A percentile compares a stretch with the other conserved stretches of the same genome.
Conservation (phyloP, 2,329 filamentous ascomycete genomes). For the Myriangium duriaei region DNA sequence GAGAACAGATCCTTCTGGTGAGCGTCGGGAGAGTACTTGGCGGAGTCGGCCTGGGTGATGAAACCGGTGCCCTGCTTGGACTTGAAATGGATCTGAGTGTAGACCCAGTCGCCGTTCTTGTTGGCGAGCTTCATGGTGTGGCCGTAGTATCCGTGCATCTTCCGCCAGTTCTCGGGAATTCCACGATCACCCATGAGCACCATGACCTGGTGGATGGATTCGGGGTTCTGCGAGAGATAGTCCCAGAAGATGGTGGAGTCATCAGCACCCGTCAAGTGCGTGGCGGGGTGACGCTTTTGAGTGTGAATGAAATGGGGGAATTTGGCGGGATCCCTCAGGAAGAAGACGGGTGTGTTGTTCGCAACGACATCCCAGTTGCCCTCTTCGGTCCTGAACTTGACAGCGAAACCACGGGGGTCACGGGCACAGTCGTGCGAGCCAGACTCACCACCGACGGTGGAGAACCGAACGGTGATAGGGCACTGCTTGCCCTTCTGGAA, state of each 20-base stretch:
- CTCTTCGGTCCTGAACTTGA: constrained; percentile 62
- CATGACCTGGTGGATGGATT: constrained; percentile 42
- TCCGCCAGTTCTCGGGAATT: constrained; percentile 42
- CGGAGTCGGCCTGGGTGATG: constrained; percentile 40
- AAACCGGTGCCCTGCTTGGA: constrained; percentile 38
- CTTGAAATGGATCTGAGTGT: constrained; percentile 42
- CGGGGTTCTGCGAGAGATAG: constrained; percentile 41
- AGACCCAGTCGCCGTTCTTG: constrained; percentile 41
- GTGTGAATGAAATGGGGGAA: constrained; percentile 64
- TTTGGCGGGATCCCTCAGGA: constrained; percentile 58
- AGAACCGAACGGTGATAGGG: constrained; percentile 56
- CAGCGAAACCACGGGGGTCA: constrained; percentile 59
- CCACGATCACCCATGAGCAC: constrained; percentile 43
- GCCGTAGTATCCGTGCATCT: constrained; percentile 43
- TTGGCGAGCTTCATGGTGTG: constrained; percentile 44
- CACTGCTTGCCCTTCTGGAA: constrained; percentile 56
- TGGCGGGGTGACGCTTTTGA: constrained; percentile 61
- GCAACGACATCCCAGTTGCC: constrained; percentile 65
- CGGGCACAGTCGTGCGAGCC: constrained; percentile 60
- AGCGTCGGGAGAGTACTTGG: constrained; percentile 39
- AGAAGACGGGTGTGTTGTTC: constrained; percentile 66
- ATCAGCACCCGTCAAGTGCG: constrained; percentile 53
- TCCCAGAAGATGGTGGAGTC: constrained; percentile 58
- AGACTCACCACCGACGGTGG: constrained; percentile 62
- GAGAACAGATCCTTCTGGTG: constrained; percentile 41